phyloP scores from a whole-genome alignment of 805 yeast genomes.

The Pichia cephalocereana region DNA sequence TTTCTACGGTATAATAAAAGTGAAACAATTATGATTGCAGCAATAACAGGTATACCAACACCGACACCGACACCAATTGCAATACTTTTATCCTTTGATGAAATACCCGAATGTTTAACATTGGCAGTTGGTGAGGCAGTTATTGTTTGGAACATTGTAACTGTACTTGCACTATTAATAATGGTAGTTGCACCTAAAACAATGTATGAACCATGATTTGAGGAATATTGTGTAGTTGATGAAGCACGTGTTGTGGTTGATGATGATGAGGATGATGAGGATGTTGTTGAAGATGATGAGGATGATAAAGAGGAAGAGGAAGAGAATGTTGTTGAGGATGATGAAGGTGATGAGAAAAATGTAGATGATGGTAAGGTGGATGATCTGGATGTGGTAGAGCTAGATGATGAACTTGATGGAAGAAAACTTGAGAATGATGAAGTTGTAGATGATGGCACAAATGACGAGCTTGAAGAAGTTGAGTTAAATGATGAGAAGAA shows the following conservation, averaged over 20 bases:
- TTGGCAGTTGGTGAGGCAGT: constrained; percentile 19
- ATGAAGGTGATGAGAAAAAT: neutral
- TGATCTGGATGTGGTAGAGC: neutral
- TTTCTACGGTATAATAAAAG: constrained; percentile 14
- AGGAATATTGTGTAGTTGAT: constrained; percentile 8
- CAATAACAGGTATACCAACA: constrained; percentile 55
- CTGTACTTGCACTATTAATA: constrained; percentile 14
- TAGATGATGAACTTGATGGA: neutral
- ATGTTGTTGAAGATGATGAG: neutral
- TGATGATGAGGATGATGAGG: constrained; percentile 9
- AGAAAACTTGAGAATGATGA: constrained; percentile 2
- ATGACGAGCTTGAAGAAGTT: constrained; percentile 6
- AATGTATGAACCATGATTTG: constrained; percentile 11
- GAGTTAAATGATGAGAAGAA: constrained; percentile 1
- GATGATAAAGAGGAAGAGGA: neutral
- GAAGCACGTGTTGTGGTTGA: constrained; percentile 6
- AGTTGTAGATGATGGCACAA: constrained; percentile 4
- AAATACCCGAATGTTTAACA: constrained; percentile 31
- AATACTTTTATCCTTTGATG: constrained; percentile 37
- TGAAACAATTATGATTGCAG: constrained; percentile 16
- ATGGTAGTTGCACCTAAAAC: constrained; percentile 17
- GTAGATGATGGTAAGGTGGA: constrained; percentile 4
- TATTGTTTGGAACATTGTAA: constrained; percentile 11
- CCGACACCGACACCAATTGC: constrained; percentile 67
- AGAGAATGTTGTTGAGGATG: constrained; percentile 4